phyloP scores from a whole-genome alignment of 2,329 filamentous ascomycete species.

The Aotearoamyces nothofagi region DNA sequence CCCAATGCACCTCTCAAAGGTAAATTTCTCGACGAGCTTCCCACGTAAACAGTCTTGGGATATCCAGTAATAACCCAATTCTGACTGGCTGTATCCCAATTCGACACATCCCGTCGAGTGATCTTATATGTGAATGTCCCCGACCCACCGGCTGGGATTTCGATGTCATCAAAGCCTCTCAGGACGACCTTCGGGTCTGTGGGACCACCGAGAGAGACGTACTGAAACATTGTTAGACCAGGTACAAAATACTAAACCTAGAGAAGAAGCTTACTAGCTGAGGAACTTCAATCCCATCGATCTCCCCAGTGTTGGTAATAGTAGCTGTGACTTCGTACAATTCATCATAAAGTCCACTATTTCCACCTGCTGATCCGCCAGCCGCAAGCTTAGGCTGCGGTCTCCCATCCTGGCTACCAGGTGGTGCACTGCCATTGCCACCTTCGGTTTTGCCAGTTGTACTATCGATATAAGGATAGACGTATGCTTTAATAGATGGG shows the following conservation, averaged over 20 bases:
- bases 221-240: constrained; percentile 32
- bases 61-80: constrained; percentile 52
- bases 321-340: constrained; percentile 35
- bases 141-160: constrained; percentile 50
- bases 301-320: constrained; percentile 38
- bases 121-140: constrained; percentile 52
- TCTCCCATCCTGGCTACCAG: constrained; percentile 25
- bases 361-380: constrained; percentile 36
- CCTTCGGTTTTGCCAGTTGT: constrained; percentile 17
- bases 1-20: background rate
- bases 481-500: constrained; percentile 28
- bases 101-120: constrained; percentile 70
- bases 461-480: constrained; percentile 38
- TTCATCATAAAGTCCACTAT: constrained; percentile 35
- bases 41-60: constrained; percentile 18
- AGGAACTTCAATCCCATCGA: constrained; percentile 38
- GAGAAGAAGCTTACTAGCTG: constrained; percentile 26
- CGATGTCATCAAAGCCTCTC: constrained; percentile 68
- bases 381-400: constrained; percentile 29
- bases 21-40: constrained; percentile 14
- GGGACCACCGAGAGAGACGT: constrained; percentile 67
- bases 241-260: too few relatives aligned
- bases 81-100: constrained; percentile 66
- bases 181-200: constrained; percentile 53
- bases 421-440: constrained; percentile 20